Conservation (phyloP, 2,329 filamentous ascomycete species). For the Dissoconium aciculare region DNA sequence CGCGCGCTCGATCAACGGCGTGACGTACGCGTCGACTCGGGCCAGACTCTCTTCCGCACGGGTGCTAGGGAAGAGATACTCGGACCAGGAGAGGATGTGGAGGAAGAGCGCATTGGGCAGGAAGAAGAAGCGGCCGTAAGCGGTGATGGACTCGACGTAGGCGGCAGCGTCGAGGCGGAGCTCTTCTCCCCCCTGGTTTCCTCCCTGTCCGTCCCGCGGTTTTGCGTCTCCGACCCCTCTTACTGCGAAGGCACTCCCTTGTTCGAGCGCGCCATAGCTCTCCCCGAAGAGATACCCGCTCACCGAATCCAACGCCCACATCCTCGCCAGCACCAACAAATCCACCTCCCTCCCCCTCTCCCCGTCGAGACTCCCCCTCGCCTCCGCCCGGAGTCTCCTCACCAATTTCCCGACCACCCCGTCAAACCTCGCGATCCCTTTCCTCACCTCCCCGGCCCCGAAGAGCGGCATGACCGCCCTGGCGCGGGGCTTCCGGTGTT, state of each 20-base stretch:
- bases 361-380: slow-evolving; percentile 19
- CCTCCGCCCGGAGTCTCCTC: slow-evolving; percentile 26
- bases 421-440: slow-evolving; percentile 20
- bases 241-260: neutral
- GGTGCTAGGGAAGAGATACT: slow-evolving; percentile 24
- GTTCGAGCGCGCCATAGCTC: slow-evolving; percentile 37
- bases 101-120: slow-evolving; percentile 31
- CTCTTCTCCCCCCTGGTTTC: slow-evolving; percentile 1
- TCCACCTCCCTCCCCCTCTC: slow-evolving; percentile 25
- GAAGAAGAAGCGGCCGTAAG: slow-evolving; percentile 41
- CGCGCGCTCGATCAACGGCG: slow-evolving; percentile 25
- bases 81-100: slow-evolving; percentile 25
- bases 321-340: slow-evolving; percentile 35
- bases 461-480: slow-evolving; percentile 39
- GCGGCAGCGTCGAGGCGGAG: slow-evolving; percentile 28
- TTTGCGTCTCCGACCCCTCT: too few species aligned
- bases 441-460: slow-evolving; percentile 31
- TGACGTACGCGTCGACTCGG: slow-evolving; percentile 32
- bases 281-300: slow-evolving; percentile 39
- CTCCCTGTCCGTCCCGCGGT: neutral
- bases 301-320: slow-evolving; percentile 40
- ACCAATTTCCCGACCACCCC: slow-evolving; percentile 31
- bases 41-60: slow-evolving; percentile 23
- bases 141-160: slow-evolving; percentile 42
- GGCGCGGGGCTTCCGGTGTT: slow-evolving; percentile 30